Evolutionary conservation across 257 asterid species (phyloP).

Genomic region (Forsythia viridissima): DNA sequence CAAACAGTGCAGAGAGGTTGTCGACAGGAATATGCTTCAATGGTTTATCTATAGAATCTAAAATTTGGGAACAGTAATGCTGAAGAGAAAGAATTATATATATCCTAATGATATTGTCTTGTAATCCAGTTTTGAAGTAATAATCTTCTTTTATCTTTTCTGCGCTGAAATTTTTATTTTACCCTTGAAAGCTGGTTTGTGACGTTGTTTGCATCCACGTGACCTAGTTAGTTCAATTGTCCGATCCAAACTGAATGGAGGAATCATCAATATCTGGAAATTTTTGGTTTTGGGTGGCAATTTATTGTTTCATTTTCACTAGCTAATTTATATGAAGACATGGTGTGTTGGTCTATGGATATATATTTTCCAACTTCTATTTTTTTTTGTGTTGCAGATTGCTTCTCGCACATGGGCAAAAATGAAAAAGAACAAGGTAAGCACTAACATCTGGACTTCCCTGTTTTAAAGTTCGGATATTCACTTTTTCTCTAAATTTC

Average conservation of each 20-base stretch:
- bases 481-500: background rate
- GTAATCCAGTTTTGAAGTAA: background rate
- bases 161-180: background rate
- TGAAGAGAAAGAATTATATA: background rate
- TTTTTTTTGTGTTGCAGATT: slow-evolving; percentile 50
- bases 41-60: background rate
- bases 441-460: slow-evolving; percentile 19
- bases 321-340: background rate
- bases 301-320: background rate
- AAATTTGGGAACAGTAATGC: background rate
- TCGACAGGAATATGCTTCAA: background rate
- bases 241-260: background rate
- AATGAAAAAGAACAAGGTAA: slow-evolving; percentile 50
- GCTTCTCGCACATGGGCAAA: slow-evolving; percentile 68
- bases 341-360: background rate
- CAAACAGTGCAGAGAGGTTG: background rate
- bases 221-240: background rate
- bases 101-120: background rate
- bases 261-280: background rate
- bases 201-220: background rate
- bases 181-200: background rate
- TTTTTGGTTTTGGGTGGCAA: background rate
- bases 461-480: background rate
- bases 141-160: background rate
- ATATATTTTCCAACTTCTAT: slow-evolving; percentile 2